Evolutionary conservation across 2,329 filamentous ascomycete species (phyloP), one percentile per base, ranked within the genome.

Genomic region (Botrytis squamosa): DNA sequence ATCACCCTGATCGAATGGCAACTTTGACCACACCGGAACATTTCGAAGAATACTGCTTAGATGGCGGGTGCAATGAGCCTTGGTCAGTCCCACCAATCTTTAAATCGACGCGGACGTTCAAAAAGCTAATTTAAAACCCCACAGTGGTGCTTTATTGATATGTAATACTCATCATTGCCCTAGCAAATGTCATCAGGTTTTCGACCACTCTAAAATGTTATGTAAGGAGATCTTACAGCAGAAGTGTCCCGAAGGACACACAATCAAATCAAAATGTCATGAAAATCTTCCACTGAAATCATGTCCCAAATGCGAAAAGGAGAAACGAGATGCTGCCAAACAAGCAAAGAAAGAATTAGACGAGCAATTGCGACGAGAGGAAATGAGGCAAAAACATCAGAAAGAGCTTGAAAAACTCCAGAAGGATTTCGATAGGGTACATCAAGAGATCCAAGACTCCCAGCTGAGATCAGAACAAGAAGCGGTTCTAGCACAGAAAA

Each of bases 1-100:
- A 85, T 29, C 91, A 93, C 77, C 87, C 87, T 0, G 80, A 87
- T 0, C 85, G 80, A 29, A 84, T 75, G 0, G 83, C 84, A 0
- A 52, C 89, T 0, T 77, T 94, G 0, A 81, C 80, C 2, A 80
- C 80, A 0, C 85, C 86, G 0, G 79, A 85, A 0, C 88, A 93
- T 60, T 94, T 94, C 77, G 86, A 89, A 4, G 79, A 75, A 0
- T 81, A 86, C 29, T 91, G 88, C 57, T 92, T 92, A 0, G 91
- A 94, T 78, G 92, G 92, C 7, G 92, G 92, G 0, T 94, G 92
- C 75, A 83, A 83, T 0, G 84, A 88, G 67, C 84, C 84, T 33
- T 94, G 92, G 89, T 91, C 83, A 80, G 85, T 82, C 70, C 14
- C 40, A 10, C 25, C 44, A 59, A 71, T 75, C 64, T 66, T 46